Evolutionary conservation across 1,284 basidiomycete species (phyloP).

Genomic region (Clitocybe nebularis): DNA sequence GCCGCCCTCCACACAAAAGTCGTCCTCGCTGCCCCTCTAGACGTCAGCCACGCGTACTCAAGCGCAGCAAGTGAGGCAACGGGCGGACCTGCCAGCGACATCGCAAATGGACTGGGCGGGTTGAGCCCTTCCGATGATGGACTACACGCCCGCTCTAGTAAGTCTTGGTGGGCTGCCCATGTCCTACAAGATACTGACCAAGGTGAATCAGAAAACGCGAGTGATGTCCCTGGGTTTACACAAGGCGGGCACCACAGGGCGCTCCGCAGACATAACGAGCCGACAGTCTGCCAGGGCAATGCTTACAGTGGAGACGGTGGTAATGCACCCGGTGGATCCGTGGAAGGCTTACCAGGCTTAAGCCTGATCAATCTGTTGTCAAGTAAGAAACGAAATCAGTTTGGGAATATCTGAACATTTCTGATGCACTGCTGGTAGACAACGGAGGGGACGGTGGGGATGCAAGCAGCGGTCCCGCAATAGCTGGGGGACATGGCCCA

Average conservation of each 20-base stretch:
- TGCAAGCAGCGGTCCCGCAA: constrained; percentile 19
- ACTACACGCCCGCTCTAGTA: constrained; percentile 14
- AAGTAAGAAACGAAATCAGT: constrained; percentile 16
- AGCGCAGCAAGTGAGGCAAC: constrained; percentile 27
- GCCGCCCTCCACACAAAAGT: constrained; percentile 19
- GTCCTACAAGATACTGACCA: background rate
- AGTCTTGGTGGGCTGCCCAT: constrained; percentile 3
- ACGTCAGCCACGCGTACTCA: constrained; percentile 21
- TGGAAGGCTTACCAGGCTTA: constrained; percentile 17
- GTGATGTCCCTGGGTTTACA: constrained; percentile 12
- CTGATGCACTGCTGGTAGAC: constrained; percentile 19
- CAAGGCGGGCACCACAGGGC: background rate
- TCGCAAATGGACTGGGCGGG: background rate
- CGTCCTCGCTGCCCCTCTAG: constrained; percentile 23
- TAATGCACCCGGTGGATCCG: constrained; percentile 29
- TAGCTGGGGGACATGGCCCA: constrained; percentile 3
- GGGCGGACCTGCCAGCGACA: constrained; percentile 25
- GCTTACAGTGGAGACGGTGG: constrained; percentile 29
- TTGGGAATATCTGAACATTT: background rate
- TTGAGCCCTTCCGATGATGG: constrained; percentile 1
- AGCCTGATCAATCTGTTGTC: constrained; percentile 27
- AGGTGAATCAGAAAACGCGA: constrained; percentile 24
- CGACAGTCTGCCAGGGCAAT: constrained; percentile 19
- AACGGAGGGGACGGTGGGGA: constrained; percentile 28
- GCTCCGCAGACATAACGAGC: constrained; percentile 4